These are phyloP conservation scores for Lentinula detonsa DNA, from an alignment of 768 basidiomycete species.

Conservation along the genomic window DNA sequence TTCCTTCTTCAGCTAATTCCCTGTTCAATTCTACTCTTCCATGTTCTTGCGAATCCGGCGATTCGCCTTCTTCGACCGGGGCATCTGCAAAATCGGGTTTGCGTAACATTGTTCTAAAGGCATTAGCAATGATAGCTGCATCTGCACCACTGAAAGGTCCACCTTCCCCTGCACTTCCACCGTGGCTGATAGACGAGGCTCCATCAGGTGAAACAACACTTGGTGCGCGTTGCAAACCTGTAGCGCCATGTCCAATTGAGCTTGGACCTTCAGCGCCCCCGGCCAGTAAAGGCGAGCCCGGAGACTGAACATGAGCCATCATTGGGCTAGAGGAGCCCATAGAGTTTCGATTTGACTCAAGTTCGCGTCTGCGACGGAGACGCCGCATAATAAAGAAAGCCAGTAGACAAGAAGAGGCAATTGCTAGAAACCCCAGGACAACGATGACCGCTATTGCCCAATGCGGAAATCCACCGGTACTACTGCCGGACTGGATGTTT, in stretches of 20 bases:
- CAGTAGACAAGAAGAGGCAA: slow-evolving; percentile 62
- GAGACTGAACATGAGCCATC: slow-evolving; percentile 56
- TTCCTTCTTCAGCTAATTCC: slow-evolving; percentile 85
- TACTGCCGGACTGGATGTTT: slow-evolving; percentile 37
- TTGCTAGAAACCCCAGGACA: slow-evolving; percentile 79
- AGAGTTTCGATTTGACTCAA: slow-evolving; percentile 57
- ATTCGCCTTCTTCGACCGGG: slow-evolving; percentile 67
- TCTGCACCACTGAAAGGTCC: slow-evolving; percentile 79
- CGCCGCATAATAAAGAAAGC: slow-evolving; percentile 70
- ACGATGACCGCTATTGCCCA: slow-evolving; percentile 93
- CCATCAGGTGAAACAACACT: slow-evolving; percentile 59
- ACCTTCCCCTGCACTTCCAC: slow-evolving; percentile 53
- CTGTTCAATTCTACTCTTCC: slow-evolving; percentile 44
- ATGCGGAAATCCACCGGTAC: slow-evolving; percentile 55
- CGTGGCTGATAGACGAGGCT: slow-evolving; percentile 63
- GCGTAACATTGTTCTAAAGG: slow-evolving; percentile 81
- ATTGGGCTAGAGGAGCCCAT: slow-evolving; percentile 81
- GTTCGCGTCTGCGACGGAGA: slow-evolving; percentile 44
- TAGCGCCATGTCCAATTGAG: slow-evolving; percentile 20
- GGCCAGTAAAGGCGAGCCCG: slow-evolving; percentile 44
- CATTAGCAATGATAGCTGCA: slow-evolving; percentile 90
- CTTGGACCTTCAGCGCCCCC: slow-evolving; percentile 26
- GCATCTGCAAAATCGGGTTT: slow-evolving; percentile 81
- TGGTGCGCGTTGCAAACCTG: slow-evolving; percentile 22
- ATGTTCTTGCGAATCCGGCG: slow-evolving; percentile 39